phyloP scores from a whole-genome alignment of 495 filamentous ascomycete genomes.

The Penicillium riverlandense region DNA sequence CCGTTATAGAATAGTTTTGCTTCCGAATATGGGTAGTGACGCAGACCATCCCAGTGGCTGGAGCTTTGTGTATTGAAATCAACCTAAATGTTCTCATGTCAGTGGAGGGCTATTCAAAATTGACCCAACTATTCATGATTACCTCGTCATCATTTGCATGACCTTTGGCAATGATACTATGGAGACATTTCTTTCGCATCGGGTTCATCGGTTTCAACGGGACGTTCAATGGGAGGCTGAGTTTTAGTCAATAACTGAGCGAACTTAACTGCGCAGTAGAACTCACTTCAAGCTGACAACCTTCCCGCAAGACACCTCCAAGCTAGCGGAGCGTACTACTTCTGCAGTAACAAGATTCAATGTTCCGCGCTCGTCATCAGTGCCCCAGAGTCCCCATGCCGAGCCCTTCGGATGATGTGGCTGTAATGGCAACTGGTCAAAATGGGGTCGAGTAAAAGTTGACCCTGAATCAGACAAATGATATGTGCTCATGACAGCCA shows the following conservation, averaged over 20 bases:
- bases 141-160: slow-evolving; percentile 11
- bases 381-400: slow-evolving; percentile 45
- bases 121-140: not conserved
- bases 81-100: not conserved
- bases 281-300: slow-evolving; percentile 12
- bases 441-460: slow-evolving; percentile 5
- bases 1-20: slow-evolving; percentile 48
- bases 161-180: slow-evolving; percentile 3
- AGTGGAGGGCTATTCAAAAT: not conserved
- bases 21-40: slow-evolving; percentile 19
- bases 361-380: slow-evolving; percentile 38
- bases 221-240: slow-evolving; percentile 6
- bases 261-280: not conserved
- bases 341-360: slow-evolving; percentile 39
- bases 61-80: slow-evolving; percentile 44
- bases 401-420: slow-evolving; percentile 30
- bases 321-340: slow-evolving; percentile 23
- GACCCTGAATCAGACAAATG: not conserved
- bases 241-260: not conserved
- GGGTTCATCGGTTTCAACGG: slow-evolving; percentile 9
- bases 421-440: slow-evolving; percentile 37
- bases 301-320: slow-evolving; percentile 37
- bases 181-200: slow-evolving; percentile 4
- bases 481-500: not conserved
- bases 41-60: slow-evolving; percentile 40